phyloP scores from a whole-genome alignment of 768 basidiomycete species.

The Terana coerulea region DNA sequence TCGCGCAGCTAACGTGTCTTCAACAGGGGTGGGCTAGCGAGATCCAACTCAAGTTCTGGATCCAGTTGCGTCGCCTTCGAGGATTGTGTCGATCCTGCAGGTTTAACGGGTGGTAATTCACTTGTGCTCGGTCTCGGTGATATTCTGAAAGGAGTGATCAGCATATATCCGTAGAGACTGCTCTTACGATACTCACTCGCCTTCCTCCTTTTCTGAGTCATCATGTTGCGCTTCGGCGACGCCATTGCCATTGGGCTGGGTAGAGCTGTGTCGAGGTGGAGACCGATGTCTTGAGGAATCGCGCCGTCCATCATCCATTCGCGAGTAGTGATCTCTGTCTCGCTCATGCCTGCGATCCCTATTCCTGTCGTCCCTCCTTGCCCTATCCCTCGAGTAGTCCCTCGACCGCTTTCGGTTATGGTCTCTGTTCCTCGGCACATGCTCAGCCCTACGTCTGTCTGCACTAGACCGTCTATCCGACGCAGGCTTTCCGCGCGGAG shows the following conservation, averaged over 20 bases:
- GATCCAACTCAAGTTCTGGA: slow-evolving; percentile 53
- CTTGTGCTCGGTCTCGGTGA: slow-evolving; percentile 16
- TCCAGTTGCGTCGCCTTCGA: slow-evolving; percentile 27
- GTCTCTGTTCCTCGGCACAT: slow-evolving; percentile 32
- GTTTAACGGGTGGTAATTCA: slow-evolving; percentile 11
- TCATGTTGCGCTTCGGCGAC: slow-evolving; percentile 14
- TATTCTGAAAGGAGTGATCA: too few species aligned
- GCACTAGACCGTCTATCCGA: slow-evolving; percentile 32
- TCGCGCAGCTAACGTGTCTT: slow-evolving; percentile 62
- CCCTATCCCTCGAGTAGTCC: slow-evolving; percentile 26
- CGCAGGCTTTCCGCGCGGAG: slow-evolving; percentile 25
- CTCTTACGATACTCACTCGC: slow-evolving; percentile 75
- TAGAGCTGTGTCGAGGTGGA: slow-evolving; percentile 8
- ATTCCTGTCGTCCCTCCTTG: slow-evolving; percentile 35
- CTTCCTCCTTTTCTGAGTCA: slow-evolving; percentile 79
- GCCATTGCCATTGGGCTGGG: slow-evolving; percentile 8
- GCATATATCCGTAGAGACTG: not conserved
- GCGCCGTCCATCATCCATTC: slow-evolving; percentile 28
- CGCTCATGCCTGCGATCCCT: slow-evolving; percentile 26
- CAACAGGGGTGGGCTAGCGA: slow-evolving; percentile 45
- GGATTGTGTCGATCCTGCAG: slow-evolving; percentile 13
- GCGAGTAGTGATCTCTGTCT: slow-evolving; percentile 22
- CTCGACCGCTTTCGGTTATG: slow-evolving; percentile 30
- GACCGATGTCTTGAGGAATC: slow-evolving; percentile 6
- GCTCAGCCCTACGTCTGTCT: slow-evolving; percentile 25